These are phyloP conservation scores for Coriolopsis trogii DNA, from an alignment of 1,284 basidiomycete species.

Conservation along the genomic window DNA sequence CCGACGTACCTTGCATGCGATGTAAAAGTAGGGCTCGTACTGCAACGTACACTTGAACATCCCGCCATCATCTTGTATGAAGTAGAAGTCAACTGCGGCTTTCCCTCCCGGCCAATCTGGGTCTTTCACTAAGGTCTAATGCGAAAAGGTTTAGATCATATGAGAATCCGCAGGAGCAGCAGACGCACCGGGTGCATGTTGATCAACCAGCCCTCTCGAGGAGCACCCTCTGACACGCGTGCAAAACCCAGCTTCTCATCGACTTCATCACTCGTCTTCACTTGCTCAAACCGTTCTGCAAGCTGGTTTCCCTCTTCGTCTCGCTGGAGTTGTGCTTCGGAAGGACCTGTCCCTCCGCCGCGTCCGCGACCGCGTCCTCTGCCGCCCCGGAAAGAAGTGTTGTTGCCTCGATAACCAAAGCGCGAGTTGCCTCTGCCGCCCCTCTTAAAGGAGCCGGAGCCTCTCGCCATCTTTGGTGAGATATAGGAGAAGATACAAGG, in stretches of 20 bases:
- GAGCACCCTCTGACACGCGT: constrained; percentile 73
- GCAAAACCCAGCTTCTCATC: constrained; percentile 94
- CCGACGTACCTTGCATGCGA: constrained; percentile 83
- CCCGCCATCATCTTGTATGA: constrained; percentile 95
- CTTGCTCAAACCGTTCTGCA: constrained; percentile 83
- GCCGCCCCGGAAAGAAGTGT: constrained; percentile 41
- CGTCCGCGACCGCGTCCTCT: constrained; percentile 60
- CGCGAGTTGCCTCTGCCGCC: constrained; percentile 30
- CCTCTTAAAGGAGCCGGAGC: constrained; percentile 25
- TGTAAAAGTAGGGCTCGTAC: constrained; percentile 95
- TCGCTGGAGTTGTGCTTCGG: constrained; percentile 53
- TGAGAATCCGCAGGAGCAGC: not conserved
- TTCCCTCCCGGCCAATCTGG: constrained; percentile 79
- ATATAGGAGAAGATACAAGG: not conserved
- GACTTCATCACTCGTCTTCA: constrained; percentile 79
- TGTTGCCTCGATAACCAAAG: constrained; percentile 39
- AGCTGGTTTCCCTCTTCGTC: constrained; percentile 88
- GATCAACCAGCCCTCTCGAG: constrained; percentile 90
- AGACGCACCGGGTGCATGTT: constrained; percentile 94
- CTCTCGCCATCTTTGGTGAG: constrained; percentile 32
- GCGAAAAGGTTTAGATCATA: not conserved
- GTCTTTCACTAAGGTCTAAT: constrained; percentile 86
- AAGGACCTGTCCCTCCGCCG: constrained; percentile 43
- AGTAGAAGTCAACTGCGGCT: constrained; percentile 96
- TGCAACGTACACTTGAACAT: constrained; percentile 95